A percentile compares a stretch with the other conserved stretches of the same genome.
These are phyloP conservation scores for Arthrobotrys entomopaga DNA, from an alignment of 2,329 filamentous ascomycete genomes.

Conservation along the genomic window DNA sequence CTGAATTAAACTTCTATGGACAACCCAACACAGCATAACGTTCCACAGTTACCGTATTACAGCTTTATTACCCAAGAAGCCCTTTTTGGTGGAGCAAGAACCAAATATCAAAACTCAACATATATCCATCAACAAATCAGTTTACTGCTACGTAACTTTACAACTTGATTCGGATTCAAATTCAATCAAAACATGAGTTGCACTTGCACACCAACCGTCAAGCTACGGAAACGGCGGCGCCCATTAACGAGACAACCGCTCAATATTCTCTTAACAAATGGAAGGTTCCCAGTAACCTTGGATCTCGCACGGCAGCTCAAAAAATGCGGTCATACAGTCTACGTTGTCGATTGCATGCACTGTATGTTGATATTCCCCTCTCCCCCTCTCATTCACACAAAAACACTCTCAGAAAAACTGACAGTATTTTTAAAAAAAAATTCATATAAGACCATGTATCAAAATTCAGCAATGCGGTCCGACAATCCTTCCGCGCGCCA, in stretches of 20 bases:
- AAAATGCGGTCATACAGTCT: conserved; percentile 56
- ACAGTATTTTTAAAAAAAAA: too few species aligned
- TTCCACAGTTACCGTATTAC: too few species aligned
- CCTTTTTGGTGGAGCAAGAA: too few species aligned
- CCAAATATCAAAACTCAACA: background rate
- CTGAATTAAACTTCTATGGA: too few species aligned
- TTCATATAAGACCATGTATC: conserved; percentile 56
- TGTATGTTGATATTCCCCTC: too few species aligned
- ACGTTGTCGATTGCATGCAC: conserved; percentile 59
- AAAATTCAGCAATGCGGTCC: conserved; percentile 57
- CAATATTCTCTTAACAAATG: conserved; percentile 59
- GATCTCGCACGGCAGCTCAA: conserved; percentile 58
- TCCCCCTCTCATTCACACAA: background rate
- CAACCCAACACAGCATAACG: too few species aligned
- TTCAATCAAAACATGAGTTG: conserved; percentile 17
- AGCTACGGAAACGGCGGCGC: conserved; percentile 8
- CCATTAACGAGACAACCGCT: conserved; percentile 26
- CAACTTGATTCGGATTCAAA: too few species aligned
- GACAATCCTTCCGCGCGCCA: conserved; percentile 55
- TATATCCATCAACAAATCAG: background rate
- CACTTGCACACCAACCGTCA: conserved; percentile 5
- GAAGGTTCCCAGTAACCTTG: conserved; percentile 58
- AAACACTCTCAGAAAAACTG: too few species aligned
- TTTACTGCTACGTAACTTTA: too few species aligned
- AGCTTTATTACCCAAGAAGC: too few species aligned